Percentiles rank a stretch among this genome's conserved stretches.
phyloP scores from a whole-genome alignment of 805 yeast species.

The Wickerhamiella allomyrinae region DNA sequence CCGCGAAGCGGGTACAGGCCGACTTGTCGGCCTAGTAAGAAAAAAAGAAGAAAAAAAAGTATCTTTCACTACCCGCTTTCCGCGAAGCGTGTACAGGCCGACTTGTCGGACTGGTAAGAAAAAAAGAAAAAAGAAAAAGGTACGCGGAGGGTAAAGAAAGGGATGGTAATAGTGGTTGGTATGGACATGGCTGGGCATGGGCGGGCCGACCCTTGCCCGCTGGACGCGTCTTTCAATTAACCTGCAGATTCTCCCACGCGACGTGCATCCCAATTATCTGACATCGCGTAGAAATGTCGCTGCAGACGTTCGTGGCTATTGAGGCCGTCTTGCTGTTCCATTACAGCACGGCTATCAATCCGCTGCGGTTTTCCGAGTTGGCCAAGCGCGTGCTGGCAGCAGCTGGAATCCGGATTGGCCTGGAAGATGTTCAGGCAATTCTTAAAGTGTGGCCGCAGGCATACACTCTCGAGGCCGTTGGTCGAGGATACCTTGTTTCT shows the following conservation, averaged over 20 bases:
- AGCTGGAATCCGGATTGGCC: constrained; percentile 13
- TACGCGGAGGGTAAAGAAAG: too few species aligned
- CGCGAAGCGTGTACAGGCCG: too few species aligned
- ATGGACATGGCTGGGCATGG: too few species aligned
- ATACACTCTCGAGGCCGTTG: constrained; percentile 11
- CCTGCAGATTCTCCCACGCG: constrained; percentile 1
- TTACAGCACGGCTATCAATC: constrained; percentile 15
- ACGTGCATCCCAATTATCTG: not conserved
- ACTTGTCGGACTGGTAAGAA: too few species aligned
- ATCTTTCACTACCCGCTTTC: too few species aligned
- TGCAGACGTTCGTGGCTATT: constrained; percentile 14
- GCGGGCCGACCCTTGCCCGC: constrained; percentile 1
- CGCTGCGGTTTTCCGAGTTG: constrained; percentile 15
- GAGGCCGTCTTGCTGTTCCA: constrained; percentile 16
- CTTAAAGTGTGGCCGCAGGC: constrained; percentile 16
- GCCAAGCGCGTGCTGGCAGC: constrained; percentile 11
- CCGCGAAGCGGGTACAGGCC: too few species aligned
- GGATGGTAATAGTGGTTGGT: too few species aligned
- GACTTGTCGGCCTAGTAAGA: too few species aligned
- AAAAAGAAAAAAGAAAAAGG: too few species aligned
- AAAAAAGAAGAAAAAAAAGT: too few species aligned
- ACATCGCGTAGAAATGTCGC: constrained; percentile 6
- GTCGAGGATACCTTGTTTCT: constrained; percentile 7
- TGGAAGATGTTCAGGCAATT: constrained; percentile 15
- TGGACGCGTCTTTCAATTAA: not conserved